Conservation (phyloP, 2,329 filamentous ascomycete genomes). For the Pseudocercospora cruenta region DNA sequence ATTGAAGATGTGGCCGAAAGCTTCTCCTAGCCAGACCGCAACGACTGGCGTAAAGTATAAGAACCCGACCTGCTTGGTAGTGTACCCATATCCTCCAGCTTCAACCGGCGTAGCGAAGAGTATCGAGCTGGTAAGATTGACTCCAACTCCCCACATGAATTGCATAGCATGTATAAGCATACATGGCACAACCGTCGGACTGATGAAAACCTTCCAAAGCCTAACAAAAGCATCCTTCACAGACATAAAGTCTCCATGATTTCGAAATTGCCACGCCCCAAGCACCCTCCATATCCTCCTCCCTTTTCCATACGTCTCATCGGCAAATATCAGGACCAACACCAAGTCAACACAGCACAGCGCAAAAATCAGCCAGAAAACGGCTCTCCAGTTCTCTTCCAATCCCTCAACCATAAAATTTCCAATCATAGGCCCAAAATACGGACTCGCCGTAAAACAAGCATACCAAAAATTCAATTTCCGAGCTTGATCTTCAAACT, state of each 20-base stretch:
- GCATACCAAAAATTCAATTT: background rate
- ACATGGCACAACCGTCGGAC: background rate
- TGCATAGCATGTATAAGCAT: constrained; percentile 1
- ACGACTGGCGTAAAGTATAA: constrained; percentile 5
- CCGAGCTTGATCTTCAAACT: background rate
- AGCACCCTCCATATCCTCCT: background rate
- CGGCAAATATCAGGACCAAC: background rate
- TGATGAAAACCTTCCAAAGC: background rate
- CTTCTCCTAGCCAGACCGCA: background rate
- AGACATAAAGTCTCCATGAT: background rate
- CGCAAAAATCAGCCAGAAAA: background rate
- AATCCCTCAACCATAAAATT: constrained; percentile 2
- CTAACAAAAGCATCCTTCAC: background rate
- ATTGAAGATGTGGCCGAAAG: constrained; percentile 3
- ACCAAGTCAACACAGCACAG: background rate
- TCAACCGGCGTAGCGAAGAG: constrained; percentile 26
- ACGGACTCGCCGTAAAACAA: background rate
- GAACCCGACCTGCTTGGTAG: background rate
- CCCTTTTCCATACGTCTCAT: background rate
- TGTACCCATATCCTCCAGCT: constrained; percentile 30
- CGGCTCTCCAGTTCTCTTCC: background rate
- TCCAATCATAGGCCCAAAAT: background rate
- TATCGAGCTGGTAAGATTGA: constrained; percentile 33
- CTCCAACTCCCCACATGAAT: constrained; percentile 27
- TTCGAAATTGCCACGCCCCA: background rate